phyloP scores from a whole-genome alignment of 1,284 basidiomycete genomes.

The Austroboletus niveus region DNA sequence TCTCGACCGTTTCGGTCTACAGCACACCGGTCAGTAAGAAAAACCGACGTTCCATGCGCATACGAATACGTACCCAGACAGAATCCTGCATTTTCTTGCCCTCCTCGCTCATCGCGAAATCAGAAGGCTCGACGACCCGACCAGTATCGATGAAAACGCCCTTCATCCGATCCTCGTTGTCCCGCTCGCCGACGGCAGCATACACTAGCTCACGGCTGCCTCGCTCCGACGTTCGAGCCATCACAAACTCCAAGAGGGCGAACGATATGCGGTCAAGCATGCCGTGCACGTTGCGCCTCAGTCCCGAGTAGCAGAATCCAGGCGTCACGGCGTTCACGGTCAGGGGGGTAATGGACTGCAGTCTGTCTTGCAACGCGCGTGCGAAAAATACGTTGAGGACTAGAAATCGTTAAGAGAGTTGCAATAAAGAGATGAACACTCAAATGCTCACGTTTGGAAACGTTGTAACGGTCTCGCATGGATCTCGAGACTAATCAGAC shows the following conservation, averaged over 20 bases:
- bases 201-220: constrained; percentile 37
- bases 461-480: constrained; percentile 14
- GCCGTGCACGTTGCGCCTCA: constrained; percentile 29
- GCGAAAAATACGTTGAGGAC: constrained; percentile 28
- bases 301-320: constrained; percentile 47
- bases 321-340: constrained; percentile 43
- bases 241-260: constrained; percentile 8
- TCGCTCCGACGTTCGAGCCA: constrained; percentile 31
- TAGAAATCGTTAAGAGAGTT: not conserved
- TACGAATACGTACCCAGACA: constrained; percentile 41
- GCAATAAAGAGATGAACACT: not conserved
- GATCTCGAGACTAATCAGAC: constrained; percentile 10
- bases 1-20: constrained; percentile 34
- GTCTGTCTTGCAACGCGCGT: constrained; percentile 21
- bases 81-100: constrained; percentile 40
- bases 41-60: not conserved
- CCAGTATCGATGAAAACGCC: constrained; percentile 37
- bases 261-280: constrained; percentile 6
- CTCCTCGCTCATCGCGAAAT: constrained; percentile 43
- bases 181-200: constrained; percentile 26
- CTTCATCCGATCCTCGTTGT: constrained; percentile 33
- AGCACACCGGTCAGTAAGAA: not conserved
- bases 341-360: constrained; percentile 20
- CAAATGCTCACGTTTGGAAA: constrained; percentile 18
- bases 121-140: constrained; percentile 39